Evolutionary conservation across 148 eudicot genomes (phyloP).

Genomic region (Vaccinium darrowii): DNA sequence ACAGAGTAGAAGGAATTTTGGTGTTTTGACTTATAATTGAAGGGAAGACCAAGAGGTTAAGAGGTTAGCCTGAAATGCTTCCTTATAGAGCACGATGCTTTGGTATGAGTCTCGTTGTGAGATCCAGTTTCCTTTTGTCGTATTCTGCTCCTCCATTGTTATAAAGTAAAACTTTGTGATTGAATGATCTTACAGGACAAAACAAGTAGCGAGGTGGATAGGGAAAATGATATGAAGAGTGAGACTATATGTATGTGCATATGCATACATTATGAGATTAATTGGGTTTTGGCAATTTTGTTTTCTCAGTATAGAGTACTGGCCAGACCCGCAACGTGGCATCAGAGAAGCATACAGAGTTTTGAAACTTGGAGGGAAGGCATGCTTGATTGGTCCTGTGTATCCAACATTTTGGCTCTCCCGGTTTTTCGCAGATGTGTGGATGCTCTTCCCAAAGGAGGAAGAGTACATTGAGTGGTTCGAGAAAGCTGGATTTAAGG

Average conservation of each 20-base stretch:
- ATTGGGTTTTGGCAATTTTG: neutral
- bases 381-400: conserved; percentile 92
- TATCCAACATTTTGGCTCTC: conserved; percentile 92
- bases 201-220: neutral
- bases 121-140: neutral
- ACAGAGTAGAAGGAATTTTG: neutral
- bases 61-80: neutral
- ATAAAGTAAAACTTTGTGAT: neutral
- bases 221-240: neutral
- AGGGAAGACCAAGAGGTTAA: neutral
- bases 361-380: conserved; percentile 81
- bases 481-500: conserved; percentile 79
- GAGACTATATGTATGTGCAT: neutral
- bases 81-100: neutral
- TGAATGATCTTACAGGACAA: neutral
- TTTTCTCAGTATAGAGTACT: conserved; percentile 76
- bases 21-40: neutral
- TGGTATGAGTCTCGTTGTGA: neutral
- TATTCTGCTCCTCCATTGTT: neutral
- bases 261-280: neutral
- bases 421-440: conserved; percentile 88
- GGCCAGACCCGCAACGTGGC: conserved; percentile 99
- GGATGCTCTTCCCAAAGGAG: conserved; percentile 99
- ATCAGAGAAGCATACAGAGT: conserved; percentile 98
- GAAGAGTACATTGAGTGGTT: conserved; percentile 98